Evolutionary conservation across 2,329 filamentous ascomycete species (phyloP), one percentile per base, ranked within the genome.

Genomic region (Leptoxyphium fumago): DNA sequence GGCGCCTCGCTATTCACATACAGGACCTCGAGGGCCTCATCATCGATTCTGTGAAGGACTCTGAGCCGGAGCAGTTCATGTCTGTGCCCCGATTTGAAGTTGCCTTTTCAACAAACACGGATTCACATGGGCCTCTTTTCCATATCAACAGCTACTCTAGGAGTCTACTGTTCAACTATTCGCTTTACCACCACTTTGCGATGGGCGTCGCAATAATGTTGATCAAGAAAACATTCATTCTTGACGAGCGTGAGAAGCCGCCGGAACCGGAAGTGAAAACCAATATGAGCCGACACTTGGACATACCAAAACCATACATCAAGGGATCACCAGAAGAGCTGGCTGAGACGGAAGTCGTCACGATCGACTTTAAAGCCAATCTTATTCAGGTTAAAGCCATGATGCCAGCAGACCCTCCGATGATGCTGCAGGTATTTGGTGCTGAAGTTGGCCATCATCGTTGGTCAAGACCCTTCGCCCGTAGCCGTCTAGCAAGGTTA

Each of bases 161-260:
- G 52, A 85, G 83, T 5, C 65, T 98, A 2, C 77, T 84, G 48
- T 57, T 94, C 7, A 82, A 93, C 42, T 96, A 96, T 59, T 98
- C 93, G 0, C 73, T 98, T 0, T 94, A 93, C 61, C 81, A 88
- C 2, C 88, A 94, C 59, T 98, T 95, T 58, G 82, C 88, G 0
- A 73, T 93, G 21, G 84, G 86, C 1, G 78, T 96, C 47, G 91
- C 89, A 8, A 68, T 74, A 18, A 80, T 79, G 58, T 84, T 93
- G 2, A 62, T 98, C 18, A 61, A 57, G 40, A 62, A 62, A 39
- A 69, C 68, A 0, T 68, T 71, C 43, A 55, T 60, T 41, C 11
- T 13, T 4, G 38, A 11, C 13, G 11, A 21, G 11, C 13, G 11
- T 14, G 38, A 40, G 11, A 18, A 21, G 17, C 13, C 14, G 11